Percentiles rank a stretch among this genome's conserved stretches.
phyloP scores from a whole-genome alignment of 805 yeast species.

The Millerozyma acaciae region DNA sequence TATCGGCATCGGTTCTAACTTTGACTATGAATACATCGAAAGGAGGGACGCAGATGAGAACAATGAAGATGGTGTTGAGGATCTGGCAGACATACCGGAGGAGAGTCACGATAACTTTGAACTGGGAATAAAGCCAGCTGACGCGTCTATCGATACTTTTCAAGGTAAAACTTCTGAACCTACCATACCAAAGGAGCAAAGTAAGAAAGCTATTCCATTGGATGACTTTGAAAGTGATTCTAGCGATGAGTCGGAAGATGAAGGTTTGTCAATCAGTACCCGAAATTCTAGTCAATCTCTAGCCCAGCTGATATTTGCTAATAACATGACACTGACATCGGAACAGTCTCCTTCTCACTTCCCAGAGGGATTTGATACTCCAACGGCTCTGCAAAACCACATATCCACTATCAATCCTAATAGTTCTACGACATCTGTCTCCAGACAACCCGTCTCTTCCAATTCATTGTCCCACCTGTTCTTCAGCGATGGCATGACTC shows the following conservation, averaged over 20 bases:
- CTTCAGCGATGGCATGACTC: conserved; percentile 21
- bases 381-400: conserved; percentile 24
- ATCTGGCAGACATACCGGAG: conserved; percentile 1
- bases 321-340: conserved; percentile 9
- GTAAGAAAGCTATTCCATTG: too few relatives aligned
- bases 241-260: conserved; percentile 25
- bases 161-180: conserved; percentile 1
- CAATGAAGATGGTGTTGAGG: neutral
- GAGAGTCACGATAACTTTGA: too few relatives aligned
- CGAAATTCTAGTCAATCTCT: conserved; percentile 39
- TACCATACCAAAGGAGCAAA: conserved; percentile 9
- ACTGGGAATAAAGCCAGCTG: too few relatives aligned
- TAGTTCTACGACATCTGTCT: conserved; percentile 27
- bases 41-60: conserved; percentile 1
- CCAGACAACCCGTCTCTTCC: conserved; percentile 42
- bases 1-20: conserved; percentile 36
- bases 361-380: conserved; percentile 16
- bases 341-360: conserved; percentile 14
- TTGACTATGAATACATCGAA: conserved; percentile 34
- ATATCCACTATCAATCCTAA: conserved; percentile 30
- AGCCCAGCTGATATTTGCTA: conserved; percentile 39
- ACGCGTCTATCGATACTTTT: too few relatives aligned
- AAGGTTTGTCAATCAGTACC: conserved; percentile 36
- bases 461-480: conserved; percentile 37
- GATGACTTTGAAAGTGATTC: conserved; percentile 8